A percentile compares a stretch with the other conserved stretches of the same genome.
These are phyloP conservation scores for Bipolaris cookei DNA, from an alignment of 2,329 filamentous ascomycete genomes.

Conservation along the genomic window DNA sequence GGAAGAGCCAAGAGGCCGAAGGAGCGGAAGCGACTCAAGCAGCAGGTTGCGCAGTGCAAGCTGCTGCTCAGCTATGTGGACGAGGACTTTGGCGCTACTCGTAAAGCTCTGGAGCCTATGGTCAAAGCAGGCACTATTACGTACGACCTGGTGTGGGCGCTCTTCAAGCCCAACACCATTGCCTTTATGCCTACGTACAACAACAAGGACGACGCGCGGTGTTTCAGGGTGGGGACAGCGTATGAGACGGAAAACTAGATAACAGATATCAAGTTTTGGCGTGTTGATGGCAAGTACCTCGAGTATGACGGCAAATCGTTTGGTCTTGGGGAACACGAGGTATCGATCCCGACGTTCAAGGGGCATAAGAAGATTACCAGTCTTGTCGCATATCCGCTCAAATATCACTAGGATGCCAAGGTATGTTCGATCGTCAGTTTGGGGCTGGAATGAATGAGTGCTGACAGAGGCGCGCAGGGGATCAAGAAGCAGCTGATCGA, in stretches of 20 bases:
- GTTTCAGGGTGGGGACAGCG: conserved; percentile 77
- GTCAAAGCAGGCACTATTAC: conserved; percentile 83
- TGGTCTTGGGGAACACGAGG: conserved; percentile 73
- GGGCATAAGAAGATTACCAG: conserved; percentile 83
- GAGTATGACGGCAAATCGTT: conserved; percentile 90
- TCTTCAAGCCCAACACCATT: conserved; percentile 86
- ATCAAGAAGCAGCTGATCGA: conserved; percentile 73
- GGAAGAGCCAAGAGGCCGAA: conserved; percentile 68
- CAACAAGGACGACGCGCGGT: conserved; percentile 74
- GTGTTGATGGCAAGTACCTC: conserved; percentile 77
- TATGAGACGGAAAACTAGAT: conserved; percentile 73
- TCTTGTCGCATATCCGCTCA: conserved; percentile 75
- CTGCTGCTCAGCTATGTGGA: conserved; percentile 78
- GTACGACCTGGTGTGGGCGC: conserved; percentile 85
- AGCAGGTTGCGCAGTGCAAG: conserved; percentile 71
- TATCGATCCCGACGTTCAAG: conserved; percentile 76
- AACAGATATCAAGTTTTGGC: conserved; percentile 73
- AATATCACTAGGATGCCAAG: conserved; percentile 77
- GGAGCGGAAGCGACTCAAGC: conserved; percentile 62
- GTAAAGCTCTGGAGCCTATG: conserved; percentile 81
- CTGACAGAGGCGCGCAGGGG: conserved; percentile 38
- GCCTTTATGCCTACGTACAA: conserved; percentile 79
- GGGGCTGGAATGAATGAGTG: background rate
- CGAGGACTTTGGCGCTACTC: conserved; percentile 77
- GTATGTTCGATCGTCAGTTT: conserved; percentile 10